These are phyloP conservation scores for Colletotrichum eleusines DNA, from an alignment of 2,329 filamentous ascomycete species.

Conservation along the genomic window DNA sequence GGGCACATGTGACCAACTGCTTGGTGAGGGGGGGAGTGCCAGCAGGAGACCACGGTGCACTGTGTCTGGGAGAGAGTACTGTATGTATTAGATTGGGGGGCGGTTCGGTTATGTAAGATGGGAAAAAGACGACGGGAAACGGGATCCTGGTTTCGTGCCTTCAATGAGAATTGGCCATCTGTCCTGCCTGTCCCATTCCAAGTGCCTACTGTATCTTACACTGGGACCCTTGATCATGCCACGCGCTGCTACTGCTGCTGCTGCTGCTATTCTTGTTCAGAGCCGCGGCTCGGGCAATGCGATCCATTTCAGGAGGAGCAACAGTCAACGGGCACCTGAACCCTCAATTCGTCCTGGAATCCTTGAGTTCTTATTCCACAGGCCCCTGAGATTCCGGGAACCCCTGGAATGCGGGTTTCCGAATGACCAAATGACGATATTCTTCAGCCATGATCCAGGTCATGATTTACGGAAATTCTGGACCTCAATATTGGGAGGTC, in stretches of 20 bases:
- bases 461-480: conserved; percentile 21
- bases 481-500: conserved; percentile 3
- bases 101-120: conserved; percentile 6
- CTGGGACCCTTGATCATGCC: background rate
- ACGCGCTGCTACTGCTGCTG: background rate
- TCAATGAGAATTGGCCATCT: conserved; percentile 15
- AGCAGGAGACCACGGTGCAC: too few relatives aligned
- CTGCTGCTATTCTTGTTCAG: conserved; percentile 18
- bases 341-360: background rate
- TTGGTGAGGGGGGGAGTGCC: too few relatives aligned
- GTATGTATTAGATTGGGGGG: too few relatives aligned
- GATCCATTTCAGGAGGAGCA: background rate
- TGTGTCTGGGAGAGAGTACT: too few relatives aligned
- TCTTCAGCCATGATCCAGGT: conserved; percentile 35
- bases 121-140: background rate
- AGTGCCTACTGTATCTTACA: background rate
- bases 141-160: background rate
- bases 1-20: background rate
- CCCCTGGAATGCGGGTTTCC: background rate
- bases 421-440: conserved; percentile 31
- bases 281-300: background rate
- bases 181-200: conserved; percentile 11
- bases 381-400: background rate
- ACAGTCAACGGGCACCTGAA: background rate
- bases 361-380: background rate